Evolutionary conservation across 108 stramenopile species (phyloP).

Genomic region (Cyclostephanos tholiformis): DNA sequence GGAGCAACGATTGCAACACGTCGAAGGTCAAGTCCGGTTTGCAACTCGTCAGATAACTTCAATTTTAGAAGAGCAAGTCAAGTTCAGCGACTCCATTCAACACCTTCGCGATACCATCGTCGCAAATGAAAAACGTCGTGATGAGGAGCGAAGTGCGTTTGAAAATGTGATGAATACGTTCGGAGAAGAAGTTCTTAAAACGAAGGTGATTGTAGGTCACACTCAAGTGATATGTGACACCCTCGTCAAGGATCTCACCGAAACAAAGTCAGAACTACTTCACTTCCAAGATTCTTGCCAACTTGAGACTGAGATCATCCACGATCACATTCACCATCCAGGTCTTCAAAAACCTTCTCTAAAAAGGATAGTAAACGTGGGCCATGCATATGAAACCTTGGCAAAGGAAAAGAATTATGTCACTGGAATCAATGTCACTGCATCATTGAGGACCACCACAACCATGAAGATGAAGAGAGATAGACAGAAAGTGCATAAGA

Average conservation of each 20-base stretch:
- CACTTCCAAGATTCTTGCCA: conserved; percentile 33
- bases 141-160: conserved; percentile 24
- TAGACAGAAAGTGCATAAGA: conserved; percentile 18
- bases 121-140: conserved; percentile 29
- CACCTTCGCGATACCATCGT: conserved; percentile 18
- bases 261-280: conserved; percentile 32
- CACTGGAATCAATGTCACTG: conserved; percentile 46
- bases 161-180: conserved; percentile 32
- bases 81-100: conserved; percentile 30
- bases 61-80: conserved; percentile 28
- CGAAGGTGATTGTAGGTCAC: conserved; percentile 37
- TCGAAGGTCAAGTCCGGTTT: conserved; percentile 18
- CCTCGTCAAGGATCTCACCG: conserved; percentile 38
- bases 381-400: conserved; percentile 49
- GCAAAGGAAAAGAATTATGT: conserved; percentile 55
- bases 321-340: conserved; percentile 26
- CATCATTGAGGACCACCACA: conserved; percentile 14
- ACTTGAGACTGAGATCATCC: conserved; percentile 34
- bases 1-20: conserved; percentile 26
- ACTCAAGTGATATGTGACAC: conserved; percentile 41
- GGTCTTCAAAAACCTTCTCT: conserved; percentile 43
- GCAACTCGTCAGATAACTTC: conserved; percentile 14
- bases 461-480: conserved; percentile 21
- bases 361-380: conserved; percentile 41
- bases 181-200: conserved; percentile 47